Percentiles rank a stretch among this genome's conserved stretches.
phyloP scores from a whole-genome alignment of 495 filamentous ascomycete genomes.

The Copromyces sp. region DNA sequence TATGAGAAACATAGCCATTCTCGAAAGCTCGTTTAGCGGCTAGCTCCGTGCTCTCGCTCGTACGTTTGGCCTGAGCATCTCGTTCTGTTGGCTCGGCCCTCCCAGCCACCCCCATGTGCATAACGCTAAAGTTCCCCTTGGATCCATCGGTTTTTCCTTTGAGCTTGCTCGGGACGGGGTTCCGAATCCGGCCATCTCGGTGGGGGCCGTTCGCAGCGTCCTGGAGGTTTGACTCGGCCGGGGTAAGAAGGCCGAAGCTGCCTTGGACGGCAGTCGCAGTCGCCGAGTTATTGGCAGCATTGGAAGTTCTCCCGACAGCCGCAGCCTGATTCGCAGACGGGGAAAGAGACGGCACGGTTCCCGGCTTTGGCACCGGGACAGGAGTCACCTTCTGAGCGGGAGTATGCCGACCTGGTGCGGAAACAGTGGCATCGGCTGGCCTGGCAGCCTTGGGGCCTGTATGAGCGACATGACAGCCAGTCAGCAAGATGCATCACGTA shows the following conservation, averaged over 20 bases:
- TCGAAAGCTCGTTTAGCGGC: conserved; percentile 42
- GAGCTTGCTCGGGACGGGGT: conserved; percentile 46
- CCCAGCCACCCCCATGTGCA: conserved; percentile 42
- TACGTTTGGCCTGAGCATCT: conserved; percentile 44
- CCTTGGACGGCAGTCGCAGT: conserved; percentile 1
- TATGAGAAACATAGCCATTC: conserved; percentile 40
- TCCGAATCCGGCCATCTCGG: conserved; percentile 44
- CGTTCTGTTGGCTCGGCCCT: conserved; percentile 35
- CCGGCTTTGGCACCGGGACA: conserved; percentile 15
- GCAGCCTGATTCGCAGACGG: conserved; percentile 1
- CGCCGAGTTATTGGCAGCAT: not conserved
- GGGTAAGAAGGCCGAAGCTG: conserved; percentile 7
- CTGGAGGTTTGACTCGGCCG: conserved; percentile 11
- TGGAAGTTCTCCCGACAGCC: conserved; percentile 3
- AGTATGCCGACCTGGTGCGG: conserved; percentile 2
- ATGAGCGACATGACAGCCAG: not conserved
- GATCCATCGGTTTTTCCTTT: conserved; percentile 48
- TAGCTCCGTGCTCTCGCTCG: conserved; percentile 44
- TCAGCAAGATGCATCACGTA: conserved; percentile 5
- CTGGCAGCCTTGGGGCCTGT: conserved; percentile 10
- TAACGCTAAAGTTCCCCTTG: conserved; percentile 48
- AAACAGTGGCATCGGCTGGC: conserved; percentile 1
- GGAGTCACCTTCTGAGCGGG: conserved; percentile 12
- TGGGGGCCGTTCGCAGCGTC: conserved; percentile 16
- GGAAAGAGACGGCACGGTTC: conserved; percentile 12